Percentiles rank a stretch among this genome's conserved stretches.
Evolutionary conservation across 352 stramenopile species (phyloP).

Genomic region (Phytophthora kernoviae): DNA sequence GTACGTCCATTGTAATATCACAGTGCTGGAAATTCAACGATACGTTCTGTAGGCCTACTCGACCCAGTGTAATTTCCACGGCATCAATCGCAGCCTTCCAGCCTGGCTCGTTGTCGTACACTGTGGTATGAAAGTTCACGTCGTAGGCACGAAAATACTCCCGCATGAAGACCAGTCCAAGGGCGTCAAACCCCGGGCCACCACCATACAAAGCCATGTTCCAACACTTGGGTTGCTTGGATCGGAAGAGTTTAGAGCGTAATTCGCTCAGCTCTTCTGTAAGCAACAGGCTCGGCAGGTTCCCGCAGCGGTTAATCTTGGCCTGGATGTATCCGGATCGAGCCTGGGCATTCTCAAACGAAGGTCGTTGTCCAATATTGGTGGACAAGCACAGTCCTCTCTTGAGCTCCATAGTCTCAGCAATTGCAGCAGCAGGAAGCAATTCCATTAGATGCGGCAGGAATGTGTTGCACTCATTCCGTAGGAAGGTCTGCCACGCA

Average conservation of each 20-base stretch:
- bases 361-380: conserved; percentile 67
- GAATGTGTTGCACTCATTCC: conserved; percentile 37
- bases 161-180: conserved; percentile 61
- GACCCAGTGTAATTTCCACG: conserved; percentile 32
- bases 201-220: conserved; percentile 66
- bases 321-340: conserved; percentile 66
- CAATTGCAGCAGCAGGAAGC: conserved; percentile 35
- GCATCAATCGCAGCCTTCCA: conserved; percentile 52
- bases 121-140: conserved; percentile 49
- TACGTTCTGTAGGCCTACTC: conserved; percentile 22
- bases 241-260: conserved; percentile 57
- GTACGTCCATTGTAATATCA: conserved; percentile 62
- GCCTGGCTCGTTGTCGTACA: conserved; percentile 77
- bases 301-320: conserved; percentile 78
- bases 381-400: conserved; percentile 62
- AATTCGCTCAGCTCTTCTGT: conserved; percentile 52
- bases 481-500: conserved; percentile 61
- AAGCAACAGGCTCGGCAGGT: conserved; percentile 64
- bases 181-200: conserved; percentile 58
- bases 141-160: conserved; percentile 56
- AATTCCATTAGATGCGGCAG: conserved; percentile 39
- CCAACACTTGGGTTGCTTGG: conserved; percentile 32
- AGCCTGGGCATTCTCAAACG: conserved; percentile 59
- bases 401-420: conserved; percentile 60
- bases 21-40: conserved; percentile 54